These are phyloP conservation scores for Hordeum pubiflorum DNA, from an alignment of 202 grass and related monocot species.

Conservation along the genomic window DNA sequence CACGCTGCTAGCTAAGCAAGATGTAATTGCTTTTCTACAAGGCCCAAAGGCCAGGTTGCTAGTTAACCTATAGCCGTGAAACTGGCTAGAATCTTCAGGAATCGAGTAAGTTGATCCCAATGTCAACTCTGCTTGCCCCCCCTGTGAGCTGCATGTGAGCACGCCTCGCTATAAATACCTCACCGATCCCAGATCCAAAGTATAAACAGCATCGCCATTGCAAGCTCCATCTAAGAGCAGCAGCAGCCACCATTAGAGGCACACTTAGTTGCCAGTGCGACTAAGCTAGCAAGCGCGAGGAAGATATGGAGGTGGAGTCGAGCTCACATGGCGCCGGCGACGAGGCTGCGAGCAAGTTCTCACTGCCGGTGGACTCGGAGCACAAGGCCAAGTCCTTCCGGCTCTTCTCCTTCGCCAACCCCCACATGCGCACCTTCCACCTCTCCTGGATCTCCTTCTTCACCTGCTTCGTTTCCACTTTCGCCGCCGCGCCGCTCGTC, in stretches of 20 bases:
- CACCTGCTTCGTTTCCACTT: slow-evolving; percentile 86
- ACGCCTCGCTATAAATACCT: not conserved
- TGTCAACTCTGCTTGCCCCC: not conserved
- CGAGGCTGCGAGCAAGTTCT: slow-evolving; percentile 25
- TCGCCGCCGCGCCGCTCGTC: slow-evolving; percentile 66
- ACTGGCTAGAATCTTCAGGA: not conserved
- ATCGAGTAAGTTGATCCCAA: not conserved
- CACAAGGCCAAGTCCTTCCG: slow-evolving; percentile 66
- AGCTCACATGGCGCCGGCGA: not conserved
- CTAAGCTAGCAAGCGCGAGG: not conserved
- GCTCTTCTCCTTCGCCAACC: slow-evolving; percentile 59
- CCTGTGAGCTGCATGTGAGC: not conserved
- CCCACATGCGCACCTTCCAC: slow-evolving; percentile 81
- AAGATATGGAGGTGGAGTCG: not conserved
- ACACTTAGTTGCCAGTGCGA: not conserved
- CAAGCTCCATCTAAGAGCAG: not conserved
- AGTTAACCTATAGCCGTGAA: not conserved
- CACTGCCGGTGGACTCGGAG: slow-evolving; percentile 65
- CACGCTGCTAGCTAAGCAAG: no score
- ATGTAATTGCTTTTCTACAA: not conserved
- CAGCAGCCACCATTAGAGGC: not conserved
- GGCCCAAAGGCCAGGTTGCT: not conserved
- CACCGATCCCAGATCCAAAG: not conserved
- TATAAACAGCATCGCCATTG: not conserved
- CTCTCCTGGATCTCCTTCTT: slow-evolving; percentile 91